Evolutionary conservation across 371 early-diverging fungal genomes (phyloP), one percentile per base, ranked within the genome.

Genomic region (Apophysomyces sp.): DNA sequence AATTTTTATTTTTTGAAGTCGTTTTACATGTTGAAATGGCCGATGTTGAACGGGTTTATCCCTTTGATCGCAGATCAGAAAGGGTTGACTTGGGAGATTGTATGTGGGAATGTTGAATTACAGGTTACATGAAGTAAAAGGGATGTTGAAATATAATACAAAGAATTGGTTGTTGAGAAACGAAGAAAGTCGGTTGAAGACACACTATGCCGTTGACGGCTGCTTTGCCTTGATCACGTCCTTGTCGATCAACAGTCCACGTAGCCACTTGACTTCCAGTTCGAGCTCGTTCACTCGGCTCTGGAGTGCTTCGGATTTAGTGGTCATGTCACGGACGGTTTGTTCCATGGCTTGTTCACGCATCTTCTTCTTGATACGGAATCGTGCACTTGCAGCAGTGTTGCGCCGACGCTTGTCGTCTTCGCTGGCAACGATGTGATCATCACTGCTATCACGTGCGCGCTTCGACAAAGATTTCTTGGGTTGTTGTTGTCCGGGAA

Each of bases 371-470:
- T 94, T 94, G 39, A 93, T 82, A 3, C 98, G 87, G 83, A 97
- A 97, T 28, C 98, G 79, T 4, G 96, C 96, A 1, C 94, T 94
- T 0, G 97, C 97, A 4, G 91, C 94, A 2, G 96, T 97, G 78
- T 97, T 97, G 31, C 96, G 81, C 27, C 86, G 78, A 39, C 97
- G 84, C 74, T 95, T 95, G 68, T 95, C 96, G 49, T 89, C 91
- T 58, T 88, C 88, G 24, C 49, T 44, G 3, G 49, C 57, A 7
- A 24, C 28, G 24, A 16, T 24, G 16, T 31, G 15, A 28, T 57
- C 57, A 8, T 36, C 51, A n/a, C 18, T n/a, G n/a, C n/a, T 52
- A 31, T 26, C 57, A 29, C 32, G 44, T 31, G 18, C 16, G 7
- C 52, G 60, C 36, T 59, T 59, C 15, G 7, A 9, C 0, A 21